Evolutionary conservation across 2,329 filamentous ascomycete genomes (phyloP), one percentile per base, ranked within the genome.

Genomic region (Fusarium palustre): DNA sequence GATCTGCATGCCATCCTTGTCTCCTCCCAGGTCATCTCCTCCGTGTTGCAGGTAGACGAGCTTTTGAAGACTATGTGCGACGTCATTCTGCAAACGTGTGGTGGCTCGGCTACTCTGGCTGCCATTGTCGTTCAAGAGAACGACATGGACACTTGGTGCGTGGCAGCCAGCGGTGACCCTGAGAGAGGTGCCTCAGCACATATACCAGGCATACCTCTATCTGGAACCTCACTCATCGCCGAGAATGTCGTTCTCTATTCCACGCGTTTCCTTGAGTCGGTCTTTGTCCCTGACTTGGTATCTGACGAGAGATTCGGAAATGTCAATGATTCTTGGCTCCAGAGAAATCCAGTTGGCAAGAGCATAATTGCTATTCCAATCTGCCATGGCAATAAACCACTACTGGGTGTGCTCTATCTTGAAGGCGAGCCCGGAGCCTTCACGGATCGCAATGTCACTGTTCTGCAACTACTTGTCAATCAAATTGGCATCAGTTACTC

Each of bases 281-380:
- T 94, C 10, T 94, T 94, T 72, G 85, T 93, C 12, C 87, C 90
- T 8, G 91, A 94, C 73, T 82, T 94, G 28, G 82, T 92, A 24
- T 88, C 87, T 49, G 92, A 95, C 73, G 92, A 94, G 77, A 85
- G 92, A 33, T 94, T 94, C 68, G 90, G 91, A 46, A 93, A 92
- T 64, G 91, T 94, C 9, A 88, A 86, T 47, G 87, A 91, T 24
- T 82, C 85, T 1, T 94, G 92, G 87, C 80, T 92, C 31, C 84
- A 87, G 69, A 85, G 85, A 55, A 91, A 93, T 67, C 90, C 91
- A 0, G 81, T 86, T 34, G 91, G 92, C 72, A 92, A 90, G 74
- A 89, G 91, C 5, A 88, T 94, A 63, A 94, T 95, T 63, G 90
- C 91, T n/a, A 88, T 94, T 39, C 92, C 92, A 0, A 94, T 95